These are phyloP conservation scores for Panicum miliaceum DNA, from an alignment of 176 grass and related monocot genomes.

Conservation along the genomic window DNA sequence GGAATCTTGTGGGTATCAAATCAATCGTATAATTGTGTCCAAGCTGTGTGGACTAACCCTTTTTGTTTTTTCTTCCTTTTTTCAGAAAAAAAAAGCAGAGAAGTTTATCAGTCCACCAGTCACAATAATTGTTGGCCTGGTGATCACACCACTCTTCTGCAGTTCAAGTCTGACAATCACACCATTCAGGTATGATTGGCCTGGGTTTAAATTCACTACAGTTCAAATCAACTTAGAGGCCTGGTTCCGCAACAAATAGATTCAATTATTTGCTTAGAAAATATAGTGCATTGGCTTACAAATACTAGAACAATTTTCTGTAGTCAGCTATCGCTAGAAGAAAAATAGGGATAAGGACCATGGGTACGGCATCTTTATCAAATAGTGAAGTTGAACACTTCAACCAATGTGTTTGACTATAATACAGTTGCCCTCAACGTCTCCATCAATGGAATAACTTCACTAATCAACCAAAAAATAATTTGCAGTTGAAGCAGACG, in stretches of 20 bases:
- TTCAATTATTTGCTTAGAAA: neutral
- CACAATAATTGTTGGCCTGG: neutral
- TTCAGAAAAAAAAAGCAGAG: neutral
- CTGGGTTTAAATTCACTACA: neutral
- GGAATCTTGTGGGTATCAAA: neutral
- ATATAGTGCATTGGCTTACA: neutral
- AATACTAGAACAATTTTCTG: neutral
- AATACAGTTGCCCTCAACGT: neutral
- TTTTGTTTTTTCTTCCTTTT: neutral
- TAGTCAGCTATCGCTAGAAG: neutral
- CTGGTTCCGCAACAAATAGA: neutral
- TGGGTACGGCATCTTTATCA: constrained; percentile 16
- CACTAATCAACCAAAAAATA: constrained; percentile 18
- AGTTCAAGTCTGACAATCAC: neutral
- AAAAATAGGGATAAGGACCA: neutral
- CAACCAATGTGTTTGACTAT: constrained; percentile 41
- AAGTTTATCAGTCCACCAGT: neutral
- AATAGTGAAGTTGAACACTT: constrained; percentile 7
- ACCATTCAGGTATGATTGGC: neutral
- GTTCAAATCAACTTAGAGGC: neutral
- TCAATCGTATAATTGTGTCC: neutral
- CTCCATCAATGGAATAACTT: constrained; percentile 22
- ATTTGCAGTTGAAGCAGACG: neutral
- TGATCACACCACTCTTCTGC: neutral
- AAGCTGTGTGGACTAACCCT: neutral